These are phyloP conservation scores for Stachybotrys chlorohalonatus DNA, from an alignment of 2,329 filamentous ascomycete genomes.

Conservation along the genomic window DNA sequence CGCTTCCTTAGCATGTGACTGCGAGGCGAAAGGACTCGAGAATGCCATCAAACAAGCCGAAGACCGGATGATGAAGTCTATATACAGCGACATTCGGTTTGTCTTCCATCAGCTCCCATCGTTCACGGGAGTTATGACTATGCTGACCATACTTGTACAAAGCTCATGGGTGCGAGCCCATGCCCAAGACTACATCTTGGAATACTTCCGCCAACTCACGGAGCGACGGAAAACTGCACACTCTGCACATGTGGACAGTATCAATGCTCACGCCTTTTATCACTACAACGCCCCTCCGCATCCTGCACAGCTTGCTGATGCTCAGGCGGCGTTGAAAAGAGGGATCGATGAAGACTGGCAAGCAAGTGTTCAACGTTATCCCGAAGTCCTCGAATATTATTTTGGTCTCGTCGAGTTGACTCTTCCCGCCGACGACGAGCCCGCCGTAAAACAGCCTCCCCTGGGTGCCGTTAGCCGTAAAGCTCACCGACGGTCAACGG, in stretches of 20 bases:
- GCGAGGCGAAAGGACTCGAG: slow-evolving; percentile 57
- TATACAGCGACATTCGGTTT: slow-evolving; percentile 57
- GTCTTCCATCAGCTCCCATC: slow-evolving; percentile 8
- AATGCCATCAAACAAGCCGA: slow-evolving; percentile 55
- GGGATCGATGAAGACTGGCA: slow-evolving; percentile 76
- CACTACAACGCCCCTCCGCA: slow-evolving; percentile 51
- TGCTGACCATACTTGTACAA: background rate
- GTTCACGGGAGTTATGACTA: slow-evolving; percentile 4
- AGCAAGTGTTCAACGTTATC: slow-evolving; percentile 64
- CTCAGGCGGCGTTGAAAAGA: slow-evolving; percentile 57
- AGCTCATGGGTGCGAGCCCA: slow-evolving; percentile 57
- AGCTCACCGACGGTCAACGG: slow-evolving; percentile 27
- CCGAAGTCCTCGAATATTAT: slow-evolving; percentile 75
- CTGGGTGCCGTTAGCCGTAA: slow-evolving; percentile 45
- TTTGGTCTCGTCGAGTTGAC: slow-evolving; percentile 61
- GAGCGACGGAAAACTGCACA: slow-evolving; percentile 52
- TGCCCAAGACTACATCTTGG: slow-evolving; percentile 59
- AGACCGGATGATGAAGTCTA: slow-evolving; percentile 50
- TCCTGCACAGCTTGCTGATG: slow-evolving; percentile 53
- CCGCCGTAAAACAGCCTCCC: slow-evolving; percentile 50
- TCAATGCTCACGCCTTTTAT: slow-evolving; percentile 45
- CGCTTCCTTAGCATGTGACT: slow-evolving; percentile 50
- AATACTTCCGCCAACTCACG: slow-evolving; percentile 53
- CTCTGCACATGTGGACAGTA: slow-evolving; percentile 43
- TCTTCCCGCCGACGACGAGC: slow-evolving; percentile 54